Conservation (phyloP, 2,329 filamentous ascomycete species). For the Blastomyces percursus region DNA sequence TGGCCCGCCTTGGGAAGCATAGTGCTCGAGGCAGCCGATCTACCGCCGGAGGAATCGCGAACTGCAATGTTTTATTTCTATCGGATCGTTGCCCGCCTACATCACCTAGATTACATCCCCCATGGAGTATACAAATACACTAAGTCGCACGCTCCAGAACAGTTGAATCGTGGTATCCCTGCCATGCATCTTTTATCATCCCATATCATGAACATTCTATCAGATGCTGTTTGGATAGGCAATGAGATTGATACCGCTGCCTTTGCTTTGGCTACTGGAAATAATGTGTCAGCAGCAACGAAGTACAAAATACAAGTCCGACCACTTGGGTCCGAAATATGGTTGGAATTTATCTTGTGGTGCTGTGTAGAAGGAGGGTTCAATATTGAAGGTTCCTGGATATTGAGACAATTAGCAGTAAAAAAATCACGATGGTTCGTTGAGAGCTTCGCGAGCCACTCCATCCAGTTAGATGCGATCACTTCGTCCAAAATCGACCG, state of each 20-base stretch:
- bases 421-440: slow-evolving; percentile 29
- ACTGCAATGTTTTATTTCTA: slow-evolving; percentile 36
- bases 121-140: slow-evolving; percentile 34
- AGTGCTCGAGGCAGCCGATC: slow-evolving; percentile 33
- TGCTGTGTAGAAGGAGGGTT: slow-evolving; percentile 40
- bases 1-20: slow-evolving; percentile 32
- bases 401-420: slow-evolving; percentile 27
- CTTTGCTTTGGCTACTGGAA: slow-evolving; percentile 27
- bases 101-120: slow-evolving; percentile 35
- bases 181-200: slow-evolving; percentile 35
- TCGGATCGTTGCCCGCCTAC: slow-evolving; percentile 35
- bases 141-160: slow-evolving; percentile 18
- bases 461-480: slow-evolving; percentile 20
- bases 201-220: slow-evolving; percentile 37
- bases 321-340: slow-evolving; percentile 38
- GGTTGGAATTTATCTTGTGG: slow-evolving; percentile 42
- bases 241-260: slow-evolving; percentile 30
- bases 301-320: slow-evolving; percentile 32
- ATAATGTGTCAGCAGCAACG: slow-evolving; percentile 27
- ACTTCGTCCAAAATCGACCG: slow-evolving; percentile 27
- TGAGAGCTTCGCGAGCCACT: slow-evolving; percentile 31
- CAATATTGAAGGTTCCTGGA: slow-evolving; percentile 30
- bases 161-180: slow-evolving; percentile 29
- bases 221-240: slow-evolving; percentile 37
- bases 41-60: slow-evolving; percentile 24